Evolutionary conservation across 2,329 filamentous ascomycete genomes (phyloP).

Genomic region (Botryotinia narcissicola): DNA sequence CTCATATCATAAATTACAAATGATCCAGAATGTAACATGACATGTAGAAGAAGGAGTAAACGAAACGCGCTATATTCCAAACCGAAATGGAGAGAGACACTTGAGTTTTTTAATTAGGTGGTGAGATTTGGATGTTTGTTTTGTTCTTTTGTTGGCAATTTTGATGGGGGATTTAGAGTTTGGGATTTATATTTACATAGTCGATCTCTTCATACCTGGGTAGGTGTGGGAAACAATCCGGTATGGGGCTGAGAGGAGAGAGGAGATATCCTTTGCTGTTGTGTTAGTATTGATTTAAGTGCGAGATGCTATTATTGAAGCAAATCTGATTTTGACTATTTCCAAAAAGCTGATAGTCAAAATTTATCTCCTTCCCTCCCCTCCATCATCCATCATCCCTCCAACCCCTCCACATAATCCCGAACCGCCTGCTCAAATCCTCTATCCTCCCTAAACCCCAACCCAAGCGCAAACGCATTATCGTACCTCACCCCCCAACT

Average conservation of each 20-base stretch:
- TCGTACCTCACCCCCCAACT: conserved; percentile 60
- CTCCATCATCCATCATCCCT: background rate
- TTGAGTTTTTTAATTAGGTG: no score
- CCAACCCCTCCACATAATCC: conserved; percentile 45
- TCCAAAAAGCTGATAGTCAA: background rate
- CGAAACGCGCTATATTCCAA: no score
- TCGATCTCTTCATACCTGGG: no score
- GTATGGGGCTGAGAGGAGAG: background rate
- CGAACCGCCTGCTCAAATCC: conserved; percentile 54
- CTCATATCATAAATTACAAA: no score
- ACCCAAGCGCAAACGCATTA: conserved; percentile 47
- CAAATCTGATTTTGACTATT: background rate
- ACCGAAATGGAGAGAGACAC: no score
- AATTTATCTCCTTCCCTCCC: background rate
- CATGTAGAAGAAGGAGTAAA: no score
- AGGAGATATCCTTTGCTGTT: fast-evolving
- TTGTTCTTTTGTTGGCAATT: background rate
- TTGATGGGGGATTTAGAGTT: background rate
- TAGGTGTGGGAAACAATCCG: fast-evolving
- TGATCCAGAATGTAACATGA: no score
- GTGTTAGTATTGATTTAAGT: background rate
- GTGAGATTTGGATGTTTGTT: no score
- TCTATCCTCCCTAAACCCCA: conserved; percentile 53
- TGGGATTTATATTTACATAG: background rate
- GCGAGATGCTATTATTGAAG: background rate